phyloP scores from a whole-genome alignment of 2,329 filamentous ascomycete species.

The Colletotrichum navitas region DNA sequence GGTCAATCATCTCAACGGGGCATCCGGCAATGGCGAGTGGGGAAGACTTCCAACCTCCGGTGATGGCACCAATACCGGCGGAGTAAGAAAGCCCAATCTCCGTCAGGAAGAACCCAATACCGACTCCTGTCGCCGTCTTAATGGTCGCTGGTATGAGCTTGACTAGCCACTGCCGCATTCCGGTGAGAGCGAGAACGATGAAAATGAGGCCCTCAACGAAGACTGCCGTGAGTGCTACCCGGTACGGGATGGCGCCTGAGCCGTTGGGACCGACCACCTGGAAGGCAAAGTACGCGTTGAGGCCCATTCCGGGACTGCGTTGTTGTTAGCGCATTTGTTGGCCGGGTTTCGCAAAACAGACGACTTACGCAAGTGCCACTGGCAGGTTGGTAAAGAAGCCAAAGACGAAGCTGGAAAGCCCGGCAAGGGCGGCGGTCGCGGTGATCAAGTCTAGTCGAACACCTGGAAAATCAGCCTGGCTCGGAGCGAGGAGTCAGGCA shows the following conservation, averaged over 20 bases:
- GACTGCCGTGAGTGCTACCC: constrained; percentile 72
- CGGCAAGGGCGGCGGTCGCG: constrained; percentile 83
- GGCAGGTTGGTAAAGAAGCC: constrained; percentile 86
- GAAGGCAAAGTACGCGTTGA: constrained; percentile 77
- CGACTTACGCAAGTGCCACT: constrained; percentile 77
- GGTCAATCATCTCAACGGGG: constrained; percentile 64
- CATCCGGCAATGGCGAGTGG: constrained; percentile 85
- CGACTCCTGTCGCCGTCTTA: constrained; percentile 75
- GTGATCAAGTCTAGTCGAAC: constrained; percentile 85
- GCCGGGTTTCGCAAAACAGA: not conserved
- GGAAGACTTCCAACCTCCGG: constrained; percentile 73
- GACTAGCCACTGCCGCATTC: constrained; percentile 80
- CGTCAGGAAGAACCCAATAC: constrained; percentile 74
- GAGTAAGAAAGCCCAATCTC: constrained; percentile 79
- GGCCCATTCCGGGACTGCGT: constrained; percentile 72
- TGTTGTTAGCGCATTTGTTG: constrained; percentile 26
- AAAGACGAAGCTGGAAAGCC: constrained; percentile 81
- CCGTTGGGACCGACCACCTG: constrained; percentile 74
- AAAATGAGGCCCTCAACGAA: constrained; percentile 76
- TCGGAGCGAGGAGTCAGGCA: not conserved
- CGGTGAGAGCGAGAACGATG: constrained; percentile 73
- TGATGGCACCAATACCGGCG: constrained; percentile 85
- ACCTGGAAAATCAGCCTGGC: constrained; percentile 51
- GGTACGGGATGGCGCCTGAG: constrained; percentile 67
- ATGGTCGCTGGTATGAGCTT: constrained; percentile 74